A percentile compares a stretch with the other conserved stretches of the same genome.
Evolutionary conservation across 2,329 filamentous ascomycete genomes (phyloP).

Genomic region (Fusarium clavum): DNA sequence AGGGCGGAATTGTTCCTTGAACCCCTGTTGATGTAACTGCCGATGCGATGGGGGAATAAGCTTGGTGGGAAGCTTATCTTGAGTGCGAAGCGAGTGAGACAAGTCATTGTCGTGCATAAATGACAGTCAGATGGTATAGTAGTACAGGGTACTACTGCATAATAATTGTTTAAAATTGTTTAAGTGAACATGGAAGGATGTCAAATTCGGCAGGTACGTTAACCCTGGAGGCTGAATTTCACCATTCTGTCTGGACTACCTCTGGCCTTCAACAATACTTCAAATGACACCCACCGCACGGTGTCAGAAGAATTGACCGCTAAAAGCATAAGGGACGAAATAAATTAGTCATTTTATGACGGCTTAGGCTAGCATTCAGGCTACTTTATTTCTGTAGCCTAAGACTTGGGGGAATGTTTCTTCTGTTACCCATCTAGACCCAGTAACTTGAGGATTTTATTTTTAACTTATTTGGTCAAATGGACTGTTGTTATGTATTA

Average conservation of each 20-base stretch:
- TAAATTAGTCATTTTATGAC: too few relatives aligned
- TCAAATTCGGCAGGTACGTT: background rate
- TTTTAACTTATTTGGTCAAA: background rate
- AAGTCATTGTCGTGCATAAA: background rate
- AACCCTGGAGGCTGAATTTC: background rate
- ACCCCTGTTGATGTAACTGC: constrained; percentile 1
- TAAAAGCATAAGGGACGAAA: too few relatives aligned
- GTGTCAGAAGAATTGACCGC: too few relatives aligned
- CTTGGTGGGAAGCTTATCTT: constrained; percentile 29
- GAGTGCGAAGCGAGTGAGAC: too few relatives aligned
- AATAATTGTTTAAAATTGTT: background rate
- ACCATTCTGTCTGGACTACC: background rate
- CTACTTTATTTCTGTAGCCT: too few relatives aligned
- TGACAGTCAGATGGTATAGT: background rate
- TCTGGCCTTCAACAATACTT: background rate
- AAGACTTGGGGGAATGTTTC: too few relatives aligned
- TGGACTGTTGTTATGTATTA: background rate
- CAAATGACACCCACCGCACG: too few relatives aligned
- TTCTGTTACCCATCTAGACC: too few relatives aligned
- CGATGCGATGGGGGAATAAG: constrained; percentile 5
- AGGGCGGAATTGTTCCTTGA: background rate
- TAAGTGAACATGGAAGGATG: background rate
- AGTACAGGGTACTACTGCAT: background rate
- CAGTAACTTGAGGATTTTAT: background rate
- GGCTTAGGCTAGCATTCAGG: too few relatives aligned